These are phyloP conservation scores for Lactarius pseudohatsudake DNA, from an alignment of 768 basidiomycete genomes.

Conservation along the genomic window DNA sequence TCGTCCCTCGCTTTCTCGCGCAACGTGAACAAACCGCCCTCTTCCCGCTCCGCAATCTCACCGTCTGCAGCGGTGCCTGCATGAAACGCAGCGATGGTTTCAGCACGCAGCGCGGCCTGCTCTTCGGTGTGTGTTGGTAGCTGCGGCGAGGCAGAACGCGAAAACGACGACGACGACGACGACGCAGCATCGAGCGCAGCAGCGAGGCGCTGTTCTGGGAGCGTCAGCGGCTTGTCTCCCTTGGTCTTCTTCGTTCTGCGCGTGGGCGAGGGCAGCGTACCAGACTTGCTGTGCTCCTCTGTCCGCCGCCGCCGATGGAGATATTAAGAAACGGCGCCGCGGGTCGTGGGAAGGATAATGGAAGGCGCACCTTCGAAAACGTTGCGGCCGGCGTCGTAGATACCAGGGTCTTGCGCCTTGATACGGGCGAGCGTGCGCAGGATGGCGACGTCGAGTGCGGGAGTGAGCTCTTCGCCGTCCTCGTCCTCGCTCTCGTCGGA, in stretches of 20 bases:
- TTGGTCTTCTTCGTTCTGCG: conserved; percentile 47
- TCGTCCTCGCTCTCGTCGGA: conserved; percentile 87
- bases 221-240: conserved; percentile 69
- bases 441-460: conserved; percentile 91
- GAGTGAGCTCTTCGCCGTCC: conserved; percentile 92
- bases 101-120: conserved; percentile 68
- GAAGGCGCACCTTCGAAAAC: conserved; percentile 74
- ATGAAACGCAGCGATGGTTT: conserved; percentile 86
- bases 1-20: conserved; percentile 81
- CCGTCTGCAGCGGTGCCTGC: conserved; percentile 36
- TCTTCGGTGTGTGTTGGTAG: conserved; percentile 74
- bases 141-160: conserved; percentile 51
- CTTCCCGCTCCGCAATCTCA: conserved; percentile 43
- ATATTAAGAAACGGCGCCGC: background rate
- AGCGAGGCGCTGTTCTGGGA: conserved; percentile 71
- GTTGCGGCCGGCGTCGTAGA: conserved; percentile 68
- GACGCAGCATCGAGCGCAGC: conserved; percentile 54
- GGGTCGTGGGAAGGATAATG: background rate
- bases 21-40: conserved; percentile 68
- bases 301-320: background rate
- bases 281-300: conserved; percentile 68
- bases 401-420: conserved; percentile 74
- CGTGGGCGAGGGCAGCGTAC: conserved; percentile 35
- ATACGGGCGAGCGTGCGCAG: conserved; percentile 87
- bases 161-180: conserved; percentile 34